These are phyloP conservation scores for Vigna mungo DNA, from an alignment of 306 rosid genomes.

Conservation along the genomic window DNA sequence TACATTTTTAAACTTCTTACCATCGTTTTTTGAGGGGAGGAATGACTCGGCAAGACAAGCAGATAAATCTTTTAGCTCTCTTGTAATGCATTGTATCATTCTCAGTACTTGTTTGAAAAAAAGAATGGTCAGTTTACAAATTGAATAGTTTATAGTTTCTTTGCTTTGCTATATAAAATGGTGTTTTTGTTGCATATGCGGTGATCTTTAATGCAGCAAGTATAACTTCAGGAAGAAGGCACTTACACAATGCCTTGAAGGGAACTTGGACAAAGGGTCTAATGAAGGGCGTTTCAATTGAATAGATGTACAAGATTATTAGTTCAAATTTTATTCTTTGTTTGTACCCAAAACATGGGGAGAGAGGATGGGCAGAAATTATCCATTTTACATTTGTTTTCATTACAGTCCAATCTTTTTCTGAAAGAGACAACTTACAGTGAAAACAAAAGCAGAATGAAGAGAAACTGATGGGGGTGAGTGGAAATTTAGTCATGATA, in stretches of 20 bases:
- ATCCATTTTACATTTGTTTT: not conserved
- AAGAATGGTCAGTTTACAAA: conserved; percentile 35
- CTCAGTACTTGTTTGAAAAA: conserved; percentile 52
- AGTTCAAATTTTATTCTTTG: not conserved
- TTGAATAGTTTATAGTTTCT: conserved; percentile 39
- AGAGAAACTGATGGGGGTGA: not conserved
- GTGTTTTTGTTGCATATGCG: conserved; percentile 28
- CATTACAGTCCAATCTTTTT: not conserved
- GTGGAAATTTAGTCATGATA: conserved; percentile 2
- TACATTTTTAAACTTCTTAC: conserved; percentile 50
- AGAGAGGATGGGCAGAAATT: not conserved
- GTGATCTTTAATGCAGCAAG: not conserved
- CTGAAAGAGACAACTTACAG: not conserved
- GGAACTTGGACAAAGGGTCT: not conserved
- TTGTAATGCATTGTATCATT: conserved; percentile 42
- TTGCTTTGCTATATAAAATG: conserved; percentile 24
- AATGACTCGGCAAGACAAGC: conserved; percentile 31
- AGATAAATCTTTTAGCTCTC: conserved; percentile 31
- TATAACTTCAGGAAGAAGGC: not conserved
- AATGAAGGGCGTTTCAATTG: not conserved
- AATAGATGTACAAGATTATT: not conserved
- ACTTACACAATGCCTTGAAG: not conserved
- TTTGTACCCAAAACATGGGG: not conserved
- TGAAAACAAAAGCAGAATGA: not conserved
- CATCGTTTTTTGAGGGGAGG: conserved; percentile 50